Conservation (phyloP, 129 eudicot genomes). For the Logfia minima region DNA sequence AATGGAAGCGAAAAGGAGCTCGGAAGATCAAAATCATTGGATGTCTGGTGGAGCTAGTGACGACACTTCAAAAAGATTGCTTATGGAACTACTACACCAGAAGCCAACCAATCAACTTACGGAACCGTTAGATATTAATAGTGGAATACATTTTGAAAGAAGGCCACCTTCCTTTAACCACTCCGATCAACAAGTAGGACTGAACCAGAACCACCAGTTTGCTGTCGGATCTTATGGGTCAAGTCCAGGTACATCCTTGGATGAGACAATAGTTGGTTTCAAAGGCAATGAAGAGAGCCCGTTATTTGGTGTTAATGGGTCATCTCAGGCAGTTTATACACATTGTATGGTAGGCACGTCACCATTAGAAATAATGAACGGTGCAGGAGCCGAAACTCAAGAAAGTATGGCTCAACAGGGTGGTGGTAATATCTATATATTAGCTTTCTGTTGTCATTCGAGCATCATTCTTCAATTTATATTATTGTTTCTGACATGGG, state of each 20-base stretch:
- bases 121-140: slow-evolving; percentile 38
- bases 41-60: slow-evolving; percentile 73
- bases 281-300: slow-evolving; percentile 45
- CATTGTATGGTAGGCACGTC: slow-evolving; percentile 15
- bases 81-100: slow-evolving; percentile 83
- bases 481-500: slow-evolving; percentile 11
- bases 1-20: slow-evolving; percentile 38
- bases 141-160: slow-evolving; percentile 40
- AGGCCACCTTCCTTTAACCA: slow-evolving; percentile 41
- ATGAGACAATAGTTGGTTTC: slow-evolving; percentile 36
- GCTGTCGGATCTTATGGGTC: slow-evolving; percentile 58
- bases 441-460: not conserved
- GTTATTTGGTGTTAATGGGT: slow-evolving; percentile 25
- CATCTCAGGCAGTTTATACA: slow-evolving; percentile 17
- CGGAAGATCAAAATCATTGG: slow-evolving; percentile 72
- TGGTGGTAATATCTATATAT: slow-evolving; percentile 18
- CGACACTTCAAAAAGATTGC: slow-evolving; percentile 75
- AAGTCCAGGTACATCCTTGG: slow-evolving; percentile 42
- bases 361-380: slow-evolving; percentile 31
- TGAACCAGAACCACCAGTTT: slow-evolving; percentile 38
- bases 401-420: slow-evolving; percentile 43
- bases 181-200: slow-evolving; percentile 53
- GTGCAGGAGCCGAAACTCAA: slow-evolving; percentile 38
- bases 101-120: slow-evolving; percentile 49
- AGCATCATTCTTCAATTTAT: not conserved